Conservation (phyloP, 768 basidiomycete species). For the Cystofilobasidium macerans region DNA sequence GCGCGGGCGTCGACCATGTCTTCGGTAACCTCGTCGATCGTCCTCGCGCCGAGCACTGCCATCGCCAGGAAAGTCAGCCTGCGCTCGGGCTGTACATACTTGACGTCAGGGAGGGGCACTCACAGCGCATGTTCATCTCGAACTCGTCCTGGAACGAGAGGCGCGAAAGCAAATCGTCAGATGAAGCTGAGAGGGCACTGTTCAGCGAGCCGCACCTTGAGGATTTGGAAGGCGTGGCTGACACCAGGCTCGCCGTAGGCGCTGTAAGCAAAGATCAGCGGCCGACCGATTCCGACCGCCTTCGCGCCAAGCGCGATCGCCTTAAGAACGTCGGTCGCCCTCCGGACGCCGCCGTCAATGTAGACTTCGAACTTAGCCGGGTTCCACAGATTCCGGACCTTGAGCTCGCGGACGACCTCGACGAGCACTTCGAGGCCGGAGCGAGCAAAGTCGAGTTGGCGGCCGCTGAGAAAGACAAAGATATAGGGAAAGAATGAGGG, state of each 20-base stretch:
- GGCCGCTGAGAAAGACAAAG: conserved; percentile 23
- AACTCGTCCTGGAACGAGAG: conserved; percentile 67
- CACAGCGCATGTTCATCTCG: conserved; percentile 93
- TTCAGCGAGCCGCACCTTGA: conserved; percentile 47
- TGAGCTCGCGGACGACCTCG: conserved; percentile 66
- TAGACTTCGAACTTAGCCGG: conserved; percentile 58
- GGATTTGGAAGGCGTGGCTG: conserved; percentile 65
- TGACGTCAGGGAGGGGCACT: too few species aligned
- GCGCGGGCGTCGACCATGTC: conserved; percentile 81
- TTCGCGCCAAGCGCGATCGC: conserved; percentile 20
- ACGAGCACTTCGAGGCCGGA: conserved; percentile 84
- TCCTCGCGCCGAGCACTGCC: conserved; percentile 77
- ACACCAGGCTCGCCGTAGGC: conserved; percentile 76
- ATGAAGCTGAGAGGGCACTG: background rate
- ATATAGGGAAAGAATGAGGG: background rate
- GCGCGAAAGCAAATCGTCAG: too few species aligned
- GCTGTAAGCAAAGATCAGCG: conserved; percentile 79
- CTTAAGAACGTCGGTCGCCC: conserved; percentile 48
- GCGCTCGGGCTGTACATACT: too few species aligned
- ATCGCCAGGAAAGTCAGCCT: too few species aligned
- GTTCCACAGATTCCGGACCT: conserved; percentile 57
- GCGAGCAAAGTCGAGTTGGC: conserved; percentile 46
- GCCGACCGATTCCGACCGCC: conserved; percentile 67
- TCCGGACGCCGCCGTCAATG: conserved; percentile 78
- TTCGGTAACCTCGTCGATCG: conserved; percentile 64